These are phyloP conservation scores for Hygrophila difformis DNA, from an alignment of 257 asterid species.

Conservation along the genomic window DNA sequence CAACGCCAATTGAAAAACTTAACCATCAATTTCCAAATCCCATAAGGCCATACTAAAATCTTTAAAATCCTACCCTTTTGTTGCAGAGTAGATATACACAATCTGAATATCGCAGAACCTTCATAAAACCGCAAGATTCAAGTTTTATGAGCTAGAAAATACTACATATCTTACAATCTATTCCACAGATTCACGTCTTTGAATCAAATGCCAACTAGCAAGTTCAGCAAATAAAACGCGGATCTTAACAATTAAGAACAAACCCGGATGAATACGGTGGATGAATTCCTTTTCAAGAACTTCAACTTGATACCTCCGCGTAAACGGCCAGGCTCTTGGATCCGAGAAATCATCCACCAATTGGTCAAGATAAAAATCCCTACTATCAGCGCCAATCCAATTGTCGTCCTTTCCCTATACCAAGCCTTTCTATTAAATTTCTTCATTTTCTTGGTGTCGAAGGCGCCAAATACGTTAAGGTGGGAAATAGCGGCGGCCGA, in stretches of 20 bases:
- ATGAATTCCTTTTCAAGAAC: constrained; percentile 44
- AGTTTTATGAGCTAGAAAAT: no score
- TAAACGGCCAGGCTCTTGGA: constrained; percentile 43
- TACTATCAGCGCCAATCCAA: constrained; percentile 38
- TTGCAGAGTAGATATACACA: no score
- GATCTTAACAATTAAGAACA: not conserved
- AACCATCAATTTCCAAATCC: no score
- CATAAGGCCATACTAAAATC: no score
- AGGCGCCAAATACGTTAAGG: not conserved
- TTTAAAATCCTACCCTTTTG: no score
- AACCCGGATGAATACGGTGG: constrained; percentile 66
- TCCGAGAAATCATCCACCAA: constrained; percentile 83
- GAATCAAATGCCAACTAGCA: constrained; percentile 9
- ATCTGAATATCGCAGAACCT: no score
- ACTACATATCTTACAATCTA: constrained; percentile 2
- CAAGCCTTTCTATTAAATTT: constrained; percentile 36
- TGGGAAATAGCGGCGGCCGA: not conserved
- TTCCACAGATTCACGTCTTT: constrained; percentile 2
- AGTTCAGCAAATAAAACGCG: constrained; percentile 11
- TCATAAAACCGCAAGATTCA: no score
- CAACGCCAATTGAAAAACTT: no score
- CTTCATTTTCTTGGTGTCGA: constrained; percentile 17
- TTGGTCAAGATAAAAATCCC: constrained; percentile 39
- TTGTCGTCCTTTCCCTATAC: constrained; percentile 27
- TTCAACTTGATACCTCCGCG: constrained; percentile 32